Evolutionary conservation across 805 yeast genomes (phyloP), one percentile per base, ranked within the genome.

Genomic region (Metschnikowia colocasiae): DNA sequence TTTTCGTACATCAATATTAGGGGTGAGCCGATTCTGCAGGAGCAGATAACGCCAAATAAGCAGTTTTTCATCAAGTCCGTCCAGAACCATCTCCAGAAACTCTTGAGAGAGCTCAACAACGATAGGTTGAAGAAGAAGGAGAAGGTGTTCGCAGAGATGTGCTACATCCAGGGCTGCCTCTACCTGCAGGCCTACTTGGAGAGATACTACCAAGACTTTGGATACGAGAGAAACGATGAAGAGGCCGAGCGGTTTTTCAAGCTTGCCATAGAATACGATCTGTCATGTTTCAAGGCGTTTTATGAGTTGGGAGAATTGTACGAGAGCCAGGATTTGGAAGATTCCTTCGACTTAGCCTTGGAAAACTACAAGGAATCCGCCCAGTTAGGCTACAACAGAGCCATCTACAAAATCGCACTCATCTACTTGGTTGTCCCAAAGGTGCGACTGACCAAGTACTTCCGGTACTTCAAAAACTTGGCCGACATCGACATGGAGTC

Each of bases 1-100:
- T 71, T 66, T 51, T 60, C 69, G n/a, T 71, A 67, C 50, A 63
- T 73, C 45, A 71, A 69, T 55, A 69, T 73, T 48, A 68, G 67
- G 55, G 77, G 77, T 18, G 74, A 69, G 45, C 57, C 60, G 15
- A 59, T 70, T 10, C 43, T 55, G 2, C 54, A 63, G 1, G 73
- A 65, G 16, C 66, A 64, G 38, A 60, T 59, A 4, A 55, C 55
- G 16, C 52, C 55, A 30, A 69, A 67, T 57, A 70, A 69, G 58
- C 57, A 59, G 18, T 57, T 62, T 23, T 73, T 71, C 52, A 56
- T 71, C 38, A 71, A 69, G 52, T 68, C 75, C 9, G 58, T 70
- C 13, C 58, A 63, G 16, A 69, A 64, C 16, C 76, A 73, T 47
- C 60, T 70, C 15, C 51, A 62, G 9, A 69, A 68, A 54, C 57